Conservation (phyloP, 106 monocot species). For the Dendrobium officinale region DNA sequence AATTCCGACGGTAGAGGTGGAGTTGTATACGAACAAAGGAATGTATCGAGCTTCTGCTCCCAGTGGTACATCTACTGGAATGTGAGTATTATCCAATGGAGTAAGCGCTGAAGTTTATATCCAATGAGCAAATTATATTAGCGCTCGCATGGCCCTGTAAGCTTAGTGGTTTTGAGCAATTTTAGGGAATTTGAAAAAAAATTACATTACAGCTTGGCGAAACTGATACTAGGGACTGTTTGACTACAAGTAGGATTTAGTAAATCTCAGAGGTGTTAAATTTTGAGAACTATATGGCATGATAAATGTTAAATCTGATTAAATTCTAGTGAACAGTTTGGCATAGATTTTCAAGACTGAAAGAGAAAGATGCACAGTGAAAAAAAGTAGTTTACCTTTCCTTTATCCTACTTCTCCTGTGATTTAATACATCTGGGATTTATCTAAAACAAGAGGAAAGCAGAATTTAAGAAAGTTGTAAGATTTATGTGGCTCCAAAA, state of each 20-base stretch:
- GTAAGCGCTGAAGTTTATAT: not conserved
- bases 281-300: too few relatives aligned
- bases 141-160: not conserved
- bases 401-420: too few relatives aligned
- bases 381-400: too few relatives aligned
- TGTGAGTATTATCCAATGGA: conserved; percentile 26
- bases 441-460: too few relatives aligned
- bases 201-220: not conserved
- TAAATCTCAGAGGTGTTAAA: too few relatives aligned
- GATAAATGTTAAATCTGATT: too few relatives aligned
- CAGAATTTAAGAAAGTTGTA: not conserved
- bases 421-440: too few relatives aligned
- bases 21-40: conserved; percentile 90
- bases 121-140: not conserved
- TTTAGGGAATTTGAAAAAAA: not conserved
- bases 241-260: too few relatives aligned
- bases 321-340: too few relatives aligned
- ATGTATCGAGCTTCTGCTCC: conserved; percentile 74
- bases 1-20: conserved; percentile 86
- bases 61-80: conserved; percentile 48
- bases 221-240: not conserved
- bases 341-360: too few relatives aligned
- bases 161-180: not conserved
- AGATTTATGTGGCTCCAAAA: not conserved
- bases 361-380: too few relatives aligned